Percentiles rank a stretch among this genome's conserved stretches.
Evolutionary conservation across 2,329 filamentous ascomycete species (phyloP).

Genomic region (Curvularia lunata): DNA sequence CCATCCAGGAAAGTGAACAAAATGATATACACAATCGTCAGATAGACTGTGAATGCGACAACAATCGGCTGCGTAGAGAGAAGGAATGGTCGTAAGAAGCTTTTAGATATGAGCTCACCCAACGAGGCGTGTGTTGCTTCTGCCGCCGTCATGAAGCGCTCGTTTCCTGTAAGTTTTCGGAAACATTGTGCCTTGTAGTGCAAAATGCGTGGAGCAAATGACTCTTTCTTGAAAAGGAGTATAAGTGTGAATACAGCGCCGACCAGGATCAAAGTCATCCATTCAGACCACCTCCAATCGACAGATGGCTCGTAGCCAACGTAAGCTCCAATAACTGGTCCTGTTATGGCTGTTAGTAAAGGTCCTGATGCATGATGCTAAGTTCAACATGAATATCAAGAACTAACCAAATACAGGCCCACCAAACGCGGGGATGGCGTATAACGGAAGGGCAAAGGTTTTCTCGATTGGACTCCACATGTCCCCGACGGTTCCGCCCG

Average conservation of each 20-base stretch:
- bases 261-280: conserved; percentile 34
- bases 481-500: conserved; percentile 29
- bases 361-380: neutral
- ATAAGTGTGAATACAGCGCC: conserved; percentile 19
- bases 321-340: conserved; percentile 53
- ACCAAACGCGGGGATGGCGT: conserved; percentile 24
- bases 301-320: conserved; percentile 26
- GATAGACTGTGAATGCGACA: conserved; percentile 58
- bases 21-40: conserved; percentile 62
- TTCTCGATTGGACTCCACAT: conserved; percentile 31
- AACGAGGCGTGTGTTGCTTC: conserved; percentile 52
- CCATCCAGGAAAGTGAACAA: conserved; percentile 62
- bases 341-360: conserved; percentile 28
- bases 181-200: conserved; percentile 47
- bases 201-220: conserved; percentile 29
- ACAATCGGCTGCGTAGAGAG: conserved; percentile 55
- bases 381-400: neutral
- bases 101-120: conserved; percentile 36
- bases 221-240: conserved; percentile 29
- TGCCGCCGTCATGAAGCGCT: conserved; percentile 54
- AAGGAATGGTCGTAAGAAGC: conserved; percentile 53
- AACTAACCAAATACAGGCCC: conserved; percentile 26
- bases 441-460: conserved; percentile 35
- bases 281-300: conserved; percentile 39
- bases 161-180: conserved; percentile 44